phyloP scores from a whole-genome alignment of 768 basidiomycete species.

The Trametopsis cervina region DNA sequence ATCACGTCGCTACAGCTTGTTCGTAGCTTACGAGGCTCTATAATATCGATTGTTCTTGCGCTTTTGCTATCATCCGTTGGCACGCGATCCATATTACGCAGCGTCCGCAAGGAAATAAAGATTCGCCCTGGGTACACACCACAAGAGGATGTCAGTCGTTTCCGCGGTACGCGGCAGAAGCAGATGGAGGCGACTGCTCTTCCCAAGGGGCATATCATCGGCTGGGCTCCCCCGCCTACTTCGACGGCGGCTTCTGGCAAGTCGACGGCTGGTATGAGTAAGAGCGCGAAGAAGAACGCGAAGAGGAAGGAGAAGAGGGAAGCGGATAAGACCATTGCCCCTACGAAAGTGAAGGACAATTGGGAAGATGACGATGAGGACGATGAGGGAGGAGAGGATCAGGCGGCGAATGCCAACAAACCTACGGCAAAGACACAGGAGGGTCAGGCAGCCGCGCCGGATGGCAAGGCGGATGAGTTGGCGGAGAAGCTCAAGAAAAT shows the following conservation, averaged over 20 bases:
- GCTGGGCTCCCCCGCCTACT: conserved; percentile 64
- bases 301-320: conserved; percentile 69
- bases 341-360: conserved; percentile 55
- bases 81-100: conserved; percentile 23
- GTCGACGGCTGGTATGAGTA: conserved; percentile 30
- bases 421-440: conserved; percentile 15
- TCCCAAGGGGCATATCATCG: conserved; percentile 77
- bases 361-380: conserved; percentile 74
- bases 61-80: conserved; percentile 9
- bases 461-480: conserved; percentile 30
- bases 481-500: conserved; percentile 51
- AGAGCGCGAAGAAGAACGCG: conserved; percentile 68
- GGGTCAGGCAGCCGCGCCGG: conserved; percentile 13
- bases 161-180: conserved; percentile 70
- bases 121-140: conserved; percentile 92
- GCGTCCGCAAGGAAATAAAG: conserved; percentile 81
- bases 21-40: background rate
- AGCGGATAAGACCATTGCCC: conserved; percentile 36
- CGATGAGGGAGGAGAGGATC: conserved; percentile 16
- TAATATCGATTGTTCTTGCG: conserved; percentile 10
- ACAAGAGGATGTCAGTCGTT: conserved; percentile 87
- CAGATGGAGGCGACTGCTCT: conserved; percentile 58
- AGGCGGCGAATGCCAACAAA: conserved; percentile 10
- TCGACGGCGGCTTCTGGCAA: conserved; percentile 24
- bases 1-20: background rate